Evolutionary conservation across 768 basidiomycete genomes (phyloP).

Genomic region (Tremella fuciformis): DNA sequence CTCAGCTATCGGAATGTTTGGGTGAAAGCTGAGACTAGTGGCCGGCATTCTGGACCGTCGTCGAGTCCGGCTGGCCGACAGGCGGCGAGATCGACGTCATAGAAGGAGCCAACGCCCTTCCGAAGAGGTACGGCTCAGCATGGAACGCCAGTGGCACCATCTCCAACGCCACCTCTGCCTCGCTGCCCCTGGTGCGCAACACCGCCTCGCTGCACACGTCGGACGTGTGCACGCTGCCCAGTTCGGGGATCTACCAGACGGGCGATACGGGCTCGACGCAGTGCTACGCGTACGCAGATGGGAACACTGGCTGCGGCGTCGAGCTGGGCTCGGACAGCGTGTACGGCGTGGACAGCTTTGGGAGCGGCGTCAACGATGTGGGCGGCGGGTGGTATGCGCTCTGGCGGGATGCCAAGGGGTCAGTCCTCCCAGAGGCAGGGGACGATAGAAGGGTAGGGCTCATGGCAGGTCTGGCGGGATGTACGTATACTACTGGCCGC

Average conservation of each 20-base stretch:
- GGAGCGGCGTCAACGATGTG: constrained; percentile 29
- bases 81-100: constrained; percentile 70
- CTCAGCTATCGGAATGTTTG: not conserved
- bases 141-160: constrained; percentile 32
- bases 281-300: constrained; percentile 53
- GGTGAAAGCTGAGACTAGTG: constrained; percentile 26
- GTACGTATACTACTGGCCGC: constrained; percentile 64
- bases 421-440: constrained; percentile 6
- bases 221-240: constrained; percentile 21
- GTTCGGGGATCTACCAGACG: constrained; percentile 27
- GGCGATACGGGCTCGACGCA: constrained; percentile 31
- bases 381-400: constrained; percentile 64
- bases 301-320: constrained; percentile 65
- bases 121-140: constrained; percentile 30
- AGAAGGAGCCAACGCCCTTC: constrained; percentile 67
- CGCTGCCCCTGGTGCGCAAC: constrained; percentile 12
- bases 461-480: constrained; percentile 55
- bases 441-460: constrained; percentile 1
- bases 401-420: constrained; percentile 45
- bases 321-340: constrained; percentile 36
- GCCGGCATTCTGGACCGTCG: constrained; percentile 52
- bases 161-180: constrained; percentile 15
- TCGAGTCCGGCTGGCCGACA: constrained; percentile 35
- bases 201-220: constrained; percentile 44
- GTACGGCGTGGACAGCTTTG: constrained; percentile 36